Evolutionary conservation across 2,329 filamentous ascomycete genomes (phyloP).

Genomic region (Epichloe scottii): DNA sequence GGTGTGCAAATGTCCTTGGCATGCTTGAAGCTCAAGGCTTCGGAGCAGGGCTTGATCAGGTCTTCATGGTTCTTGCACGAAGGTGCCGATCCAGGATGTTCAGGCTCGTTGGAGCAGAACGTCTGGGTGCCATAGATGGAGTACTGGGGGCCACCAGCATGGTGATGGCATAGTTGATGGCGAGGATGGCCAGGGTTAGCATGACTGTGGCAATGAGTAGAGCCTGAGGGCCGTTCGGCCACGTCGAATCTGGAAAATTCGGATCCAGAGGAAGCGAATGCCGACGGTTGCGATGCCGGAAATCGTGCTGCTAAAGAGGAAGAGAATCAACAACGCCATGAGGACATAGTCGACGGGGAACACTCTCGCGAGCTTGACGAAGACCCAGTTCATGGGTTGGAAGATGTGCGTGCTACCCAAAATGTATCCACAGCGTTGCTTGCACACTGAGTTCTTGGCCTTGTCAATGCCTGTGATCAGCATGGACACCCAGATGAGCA

Average conservation of each 20-base stretch:
- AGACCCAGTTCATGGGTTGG: slow-evolving; percentile 84
- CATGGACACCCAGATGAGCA: slow-evolving; percentile 83
- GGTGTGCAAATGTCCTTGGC: slow-evolving; percentile 79
- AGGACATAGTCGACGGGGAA: slow-evolving; percentile 91
- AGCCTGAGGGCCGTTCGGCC: slow-evolving; percentile 81
- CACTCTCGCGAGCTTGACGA: slow-evolving; percentile 61
- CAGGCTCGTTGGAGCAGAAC: slow-evolving; percentile 66
- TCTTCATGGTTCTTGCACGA: slow-evolving; percentile 62
- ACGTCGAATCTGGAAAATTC: slow-evolving; percentile 80
- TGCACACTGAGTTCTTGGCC: slow-evolving; percentile 88
- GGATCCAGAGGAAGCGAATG: slow-evolving; percentile 93
- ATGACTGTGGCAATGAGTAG: slow-evolving; percentile 83
- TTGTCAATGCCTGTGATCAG: slow-evolving; percentile 94
- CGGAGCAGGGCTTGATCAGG: slow-evolving; percentile 71
- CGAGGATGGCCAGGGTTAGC: slow-evolving; percentile 77
- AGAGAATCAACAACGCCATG: slow-evolving; percentile 70
- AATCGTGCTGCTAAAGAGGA: slow-evolving; percentile 82
- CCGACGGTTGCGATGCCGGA: slow-evolving; percentile 76
- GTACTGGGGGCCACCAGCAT: slow-evolving; percentile 97
- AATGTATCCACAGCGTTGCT: slow-evolving; percentile 81
- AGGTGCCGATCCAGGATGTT: slow-evolving; percentile 50
- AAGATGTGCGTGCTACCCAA: slow-evolving; percentile 79
- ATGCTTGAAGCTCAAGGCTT: slow-evolving; percentile 56
- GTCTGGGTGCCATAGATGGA: slow-evolving; percentile 89
- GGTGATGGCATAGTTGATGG: slow-evolving; percentile 82